Conservation (phyloP, 2,329 filamentous ascomycete genomes). For the Grosmannia clavigera region DNA sequence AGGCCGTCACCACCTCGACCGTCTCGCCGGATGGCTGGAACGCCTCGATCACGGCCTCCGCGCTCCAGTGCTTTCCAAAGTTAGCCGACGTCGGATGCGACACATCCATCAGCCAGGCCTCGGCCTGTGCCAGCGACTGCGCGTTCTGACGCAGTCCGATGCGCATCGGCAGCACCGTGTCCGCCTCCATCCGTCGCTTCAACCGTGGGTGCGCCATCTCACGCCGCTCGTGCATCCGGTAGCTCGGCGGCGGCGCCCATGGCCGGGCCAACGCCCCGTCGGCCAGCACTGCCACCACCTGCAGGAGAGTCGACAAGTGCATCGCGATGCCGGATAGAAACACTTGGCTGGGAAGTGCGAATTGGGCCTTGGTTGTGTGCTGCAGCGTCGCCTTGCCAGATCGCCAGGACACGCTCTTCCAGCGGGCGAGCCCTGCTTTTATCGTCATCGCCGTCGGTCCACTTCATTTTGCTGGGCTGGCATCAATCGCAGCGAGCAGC, state of each 20-base stretch:
- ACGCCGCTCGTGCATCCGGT: conserved; percentile 6
- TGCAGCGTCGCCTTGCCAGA: no score
- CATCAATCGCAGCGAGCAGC: background rate
- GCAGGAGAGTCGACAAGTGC: background rate
- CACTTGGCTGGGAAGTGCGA: no score
- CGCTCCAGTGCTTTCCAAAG: conserved; percentile 24
- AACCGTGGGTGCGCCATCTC: background rate
- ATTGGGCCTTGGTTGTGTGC: no score
- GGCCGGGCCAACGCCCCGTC: background rate
- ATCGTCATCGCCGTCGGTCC: background rate
- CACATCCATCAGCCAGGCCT: conserved; percentile 5
- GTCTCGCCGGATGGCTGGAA: conserved; percentile 22
- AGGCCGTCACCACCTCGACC: conserved; percentile 19
- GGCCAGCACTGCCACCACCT: background rate
- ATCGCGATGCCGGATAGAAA: background rate
- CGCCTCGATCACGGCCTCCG: conserved; percentile 21
- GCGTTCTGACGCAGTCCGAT: conserved; percentile 4
- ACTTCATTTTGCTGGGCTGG: background rate
- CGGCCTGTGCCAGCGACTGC: background rate
- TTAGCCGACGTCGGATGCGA: conserved; percentile 15
- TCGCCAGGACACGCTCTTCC: no score
- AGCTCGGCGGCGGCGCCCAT: background rate
- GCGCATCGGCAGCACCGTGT: conserved; percentile 5
- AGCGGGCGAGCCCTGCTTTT: background rate
- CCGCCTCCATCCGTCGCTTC: background rate